A percentile compares a stretch with the other conserved stretches of the same genome.
phyloP scores from a whole-genome alignment of 495 filamentous ascomycete genomes.

The Podospora appendiculata region DNA sequence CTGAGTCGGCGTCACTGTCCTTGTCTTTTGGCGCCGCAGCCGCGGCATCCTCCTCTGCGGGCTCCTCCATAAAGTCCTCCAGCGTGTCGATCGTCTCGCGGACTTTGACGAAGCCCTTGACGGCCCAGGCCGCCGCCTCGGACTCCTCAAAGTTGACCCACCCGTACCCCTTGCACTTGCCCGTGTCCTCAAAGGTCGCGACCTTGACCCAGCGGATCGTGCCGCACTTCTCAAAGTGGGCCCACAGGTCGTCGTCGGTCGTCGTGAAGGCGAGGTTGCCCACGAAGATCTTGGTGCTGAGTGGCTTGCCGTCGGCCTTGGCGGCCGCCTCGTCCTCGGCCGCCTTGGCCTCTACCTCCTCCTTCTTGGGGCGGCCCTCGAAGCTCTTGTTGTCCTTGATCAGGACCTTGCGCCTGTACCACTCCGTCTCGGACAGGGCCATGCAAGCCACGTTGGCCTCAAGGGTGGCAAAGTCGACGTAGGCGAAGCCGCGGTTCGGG shows the following conservation, averaged over 20 bases:
- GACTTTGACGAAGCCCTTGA: conserved; percentile 68
- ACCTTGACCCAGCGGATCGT: conserved; percentile 70
- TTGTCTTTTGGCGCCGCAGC: conserved; percentile 7
- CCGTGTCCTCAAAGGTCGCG: conserved; percentile 92
- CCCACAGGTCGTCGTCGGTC: conserved; percentile 69
- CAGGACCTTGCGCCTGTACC: conserved; percentile 67
- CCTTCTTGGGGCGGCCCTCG: conserved; percentile 60
- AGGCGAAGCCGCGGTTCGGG: conserved; percentile 82
- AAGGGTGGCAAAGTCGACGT: conserved; percentile 77
- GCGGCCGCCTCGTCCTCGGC: conserved; percentile 16
- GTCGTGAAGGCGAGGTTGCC: conserved; percentile 84
- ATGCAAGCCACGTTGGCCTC: conserved; percentile 64
- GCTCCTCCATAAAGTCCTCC: conserved; percentile 42
- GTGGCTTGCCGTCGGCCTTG: conserved; percentile 38
- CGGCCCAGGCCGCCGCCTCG: conserved; percentile 66
- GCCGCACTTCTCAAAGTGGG: conserved; percentile 79
- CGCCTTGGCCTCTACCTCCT: conserved; percentile 17
- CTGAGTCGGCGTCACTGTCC: conserved; percentile 22
- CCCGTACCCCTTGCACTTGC: conserved; percentile 96
- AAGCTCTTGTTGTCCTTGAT: conserved; percentile 89
- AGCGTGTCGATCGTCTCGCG: conserved; percentile 46
- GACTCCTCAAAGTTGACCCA: conserved; percentile 86
- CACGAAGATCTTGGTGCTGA: conserved; percentile 73
- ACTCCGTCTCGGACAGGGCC: conserved; percentile 68
- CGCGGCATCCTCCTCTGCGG: conserved; percentile 34